Base-by-base conservation (phyloP, 139 green algal genomes). In the Tetradesmus lagerheimii region DNA sequence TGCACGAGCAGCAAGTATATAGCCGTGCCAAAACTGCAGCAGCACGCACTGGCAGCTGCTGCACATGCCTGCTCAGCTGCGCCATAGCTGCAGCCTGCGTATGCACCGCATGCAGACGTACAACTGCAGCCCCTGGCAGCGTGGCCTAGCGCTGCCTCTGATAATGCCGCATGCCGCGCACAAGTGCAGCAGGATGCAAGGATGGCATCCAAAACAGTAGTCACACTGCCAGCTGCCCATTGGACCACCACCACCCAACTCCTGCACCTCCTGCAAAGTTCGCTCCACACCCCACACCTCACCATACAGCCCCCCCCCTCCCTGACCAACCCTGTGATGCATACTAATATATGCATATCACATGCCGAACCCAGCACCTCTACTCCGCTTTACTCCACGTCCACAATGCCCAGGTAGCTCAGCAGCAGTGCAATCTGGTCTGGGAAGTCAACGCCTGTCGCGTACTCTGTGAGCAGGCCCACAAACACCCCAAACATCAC, bases 401-500 rank as follows among this genome's bases (percentile, higher is more conserved):
- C 96, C 5, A 93, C 93, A 53, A 99, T 97, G 50, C 97, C 97
- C 78, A 99, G 85, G 93, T 98, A 98, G 4, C 93, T 95, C 3
- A 97, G 83, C 83, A 97, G 96, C 45, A 99, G 90, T 83, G 91
- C 93, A 1, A 99, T 85, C 94, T 99, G 98, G 88, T 98, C 86
- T 4, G 94, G 90, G 91, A 99, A 99, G 89, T 96, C 93, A 20
- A 98, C 96, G 4, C 98, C 98, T 3, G 98, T 99, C 0, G 98
- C 96, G 86, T 98, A 99, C 95, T 99, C 98, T 66, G 98, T 99
- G 67, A 99, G 90, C 85, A 99, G 90, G 31, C 98, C 98, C 8
- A 99, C 95, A 1, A 92, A 87, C 4, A 99, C 91, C 1, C 98
- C 98, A 92, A 99, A 98, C 98, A 99, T 99, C 2, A 98, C 96